phyloP scores from a whole-genome alignment of 805 yeast genomes.

The Kodamaea kakaduensis region DNA sequence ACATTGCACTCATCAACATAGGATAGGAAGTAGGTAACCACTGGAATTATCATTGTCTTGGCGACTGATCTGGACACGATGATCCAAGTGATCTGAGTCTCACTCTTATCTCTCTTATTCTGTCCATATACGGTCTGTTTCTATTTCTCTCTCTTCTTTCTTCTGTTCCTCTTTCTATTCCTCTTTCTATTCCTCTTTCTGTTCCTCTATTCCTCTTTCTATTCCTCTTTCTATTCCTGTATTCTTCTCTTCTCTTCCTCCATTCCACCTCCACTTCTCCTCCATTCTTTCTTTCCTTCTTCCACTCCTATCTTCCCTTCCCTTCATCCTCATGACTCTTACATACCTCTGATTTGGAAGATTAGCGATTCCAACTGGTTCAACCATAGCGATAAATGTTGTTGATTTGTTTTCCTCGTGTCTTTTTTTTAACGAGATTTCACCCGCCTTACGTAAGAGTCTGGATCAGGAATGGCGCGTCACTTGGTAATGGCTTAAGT shows the following conservation, averaged over 20 bases:
- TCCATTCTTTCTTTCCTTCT: not conserved
- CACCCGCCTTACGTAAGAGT: conserved; percentile 6
- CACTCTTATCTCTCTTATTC: no score
- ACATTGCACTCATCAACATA: no score
- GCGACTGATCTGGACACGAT: no score
- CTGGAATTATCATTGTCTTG: no score
- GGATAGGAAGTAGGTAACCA: no score
- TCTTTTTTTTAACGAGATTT: conserved; percentile 11
- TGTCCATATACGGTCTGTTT: no score
- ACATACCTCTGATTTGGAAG: conserved; percentile 69
- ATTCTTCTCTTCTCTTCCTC: not conserved
- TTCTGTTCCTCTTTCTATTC: not conserved
- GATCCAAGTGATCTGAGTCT: no score
- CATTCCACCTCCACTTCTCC: no score
- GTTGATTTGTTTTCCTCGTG: conserved; percentile 9
- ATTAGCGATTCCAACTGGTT: conserved; percentile 66
- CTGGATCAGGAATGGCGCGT: conserved; percentile 8
- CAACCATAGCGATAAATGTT: conserved; percentile 33
- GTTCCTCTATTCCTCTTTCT: not conserved
- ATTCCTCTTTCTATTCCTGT: not conserved
- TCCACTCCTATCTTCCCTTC: not conserved
- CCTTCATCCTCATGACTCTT: not conserved
- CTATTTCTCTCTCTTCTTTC: no score
- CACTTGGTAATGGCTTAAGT: not conserved
- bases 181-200: not conserved